phyloP scores from a whole-genome alignment of 2,329 filamentous ascomycete species.

The Acrocalymma vagum region DNA sequence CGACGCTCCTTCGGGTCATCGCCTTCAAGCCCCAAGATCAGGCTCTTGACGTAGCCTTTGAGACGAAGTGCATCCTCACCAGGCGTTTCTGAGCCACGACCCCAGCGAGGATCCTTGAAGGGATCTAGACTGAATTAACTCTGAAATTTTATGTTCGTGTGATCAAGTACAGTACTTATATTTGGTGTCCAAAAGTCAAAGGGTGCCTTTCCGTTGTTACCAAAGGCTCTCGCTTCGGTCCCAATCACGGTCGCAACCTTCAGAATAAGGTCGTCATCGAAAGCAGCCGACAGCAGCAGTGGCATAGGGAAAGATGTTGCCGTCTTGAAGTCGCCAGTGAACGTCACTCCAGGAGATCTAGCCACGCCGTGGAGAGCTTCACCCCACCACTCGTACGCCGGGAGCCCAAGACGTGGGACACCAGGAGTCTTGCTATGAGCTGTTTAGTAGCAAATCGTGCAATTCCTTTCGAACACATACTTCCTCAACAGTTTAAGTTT shows the following conservation, averaged over 20 bases:
- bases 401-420: conserved; percentile 64
- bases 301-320: conserved; percentile 73
- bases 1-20: conserved; percentile 30
- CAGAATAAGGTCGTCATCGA: conserved; percentile 69
- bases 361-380: conserved; percentile 71
- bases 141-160: no score
- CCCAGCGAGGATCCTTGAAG: conserved; percentile 71
- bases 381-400: conserved; percentile 62
- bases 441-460: conserved; percentile 47
- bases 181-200: conserved; percentile 71
- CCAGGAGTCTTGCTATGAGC: conserved; percentile 59
- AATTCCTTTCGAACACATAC: conserved; percentile 16
- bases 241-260: conserved; percentile 64
- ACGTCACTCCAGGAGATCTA: conserved; percentile 62
- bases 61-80: conserved; percentile 65
- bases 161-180: no score
- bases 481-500: conserved; percentile 52
- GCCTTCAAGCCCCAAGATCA: conserved; percentile 37
- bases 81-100: conserved; percentile 65
- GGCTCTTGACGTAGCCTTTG: conserved; percentile 50
- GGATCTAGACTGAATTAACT: no score
- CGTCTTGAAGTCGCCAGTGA: conserved; percentile 64
- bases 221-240: conserved; percentile 72
- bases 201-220: conserved; percentile 65
- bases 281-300: conserved; percentile 68